A percentile compares a stretch with the other conserved stretches of the same genome.
Conservation (phyloP, 1,284 basidiomycete species). For the Sporisorium graminicola region DNA sequence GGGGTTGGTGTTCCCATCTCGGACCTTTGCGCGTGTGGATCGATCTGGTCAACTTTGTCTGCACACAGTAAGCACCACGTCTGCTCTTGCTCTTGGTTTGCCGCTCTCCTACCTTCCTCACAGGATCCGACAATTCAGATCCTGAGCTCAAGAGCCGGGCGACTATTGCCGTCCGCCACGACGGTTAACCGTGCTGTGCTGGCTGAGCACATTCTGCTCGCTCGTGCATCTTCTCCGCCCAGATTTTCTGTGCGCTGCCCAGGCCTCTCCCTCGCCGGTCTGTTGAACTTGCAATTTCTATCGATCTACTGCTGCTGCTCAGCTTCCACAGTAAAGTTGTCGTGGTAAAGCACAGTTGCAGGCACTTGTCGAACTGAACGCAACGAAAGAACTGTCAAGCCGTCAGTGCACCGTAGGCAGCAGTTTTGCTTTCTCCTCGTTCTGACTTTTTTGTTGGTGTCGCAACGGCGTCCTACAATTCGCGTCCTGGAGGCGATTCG, state of each 20-base stretch:
- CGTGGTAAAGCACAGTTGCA: background rate
- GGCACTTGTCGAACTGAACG: slow-evolving; percentile 11
- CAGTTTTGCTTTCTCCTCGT: too few species aligned
- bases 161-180: too few species aligned
- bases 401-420: background rate
- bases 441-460: background rate
- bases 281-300: background rate
- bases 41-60: background rate
- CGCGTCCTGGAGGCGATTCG: background rate
- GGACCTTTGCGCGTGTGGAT: slow-evolving; percentile 2
- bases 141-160: too few species aligned
- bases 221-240: too few species aligned
- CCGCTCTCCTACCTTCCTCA: background rate
- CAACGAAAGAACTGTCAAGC: background rate
- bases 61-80: background rate
- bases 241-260: too few species aligned
- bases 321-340: background rate
- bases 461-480: slow-evolving; percentile 6
- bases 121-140: too few species aligned
- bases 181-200: too few species aligned
- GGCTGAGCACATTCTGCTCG: too few species aligned
- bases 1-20: background rate
- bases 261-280: too few species aligned
- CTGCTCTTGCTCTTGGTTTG: background rate
- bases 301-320: background rate